Evolutionary conservation across 116 monocot species (phyloP).

Genomic region (Trichopus zeylanicus): DNA sequence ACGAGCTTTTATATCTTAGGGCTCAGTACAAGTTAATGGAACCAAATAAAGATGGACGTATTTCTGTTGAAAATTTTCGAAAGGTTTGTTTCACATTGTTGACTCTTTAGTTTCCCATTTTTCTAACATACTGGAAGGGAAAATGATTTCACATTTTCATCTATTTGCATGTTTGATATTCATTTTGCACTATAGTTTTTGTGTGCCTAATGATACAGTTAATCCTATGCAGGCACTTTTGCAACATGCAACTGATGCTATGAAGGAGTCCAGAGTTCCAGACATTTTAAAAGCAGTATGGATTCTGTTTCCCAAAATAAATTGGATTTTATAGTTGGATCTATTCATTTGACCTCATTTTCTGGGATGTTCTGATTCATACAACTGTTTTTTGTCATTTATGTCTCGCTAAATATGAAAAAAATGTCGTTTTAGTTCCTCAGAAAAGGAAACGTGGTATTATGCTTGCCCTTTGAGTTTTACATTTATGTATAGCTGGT

Average conservation of each 20-base stretch:
- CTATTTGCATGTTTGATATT: neutral
- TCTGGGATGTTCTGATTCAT: too few species aligned
- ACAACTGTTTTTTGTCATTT: too few species aligned
- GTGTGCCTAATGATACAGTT: neutral
- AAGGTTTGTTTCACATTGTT: conserved; percentile 25
- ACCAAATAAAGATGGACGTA: conserved; percentile 44
- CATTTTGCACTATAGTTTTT: neutral
- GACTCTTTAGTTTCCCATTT: neutral
- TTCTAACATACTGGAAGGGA: too few species aligned
- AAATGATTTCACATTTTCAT: neutral
- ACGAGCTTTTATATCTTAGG: conserved; percentile 48
- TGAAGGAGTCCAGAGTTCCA: conserved; percentile 49
- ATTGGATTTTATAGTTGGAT: neutral
- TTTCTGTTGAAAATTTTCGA: conserved; percentile 55
- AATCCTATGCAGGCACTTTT: conserved; percentile 37
- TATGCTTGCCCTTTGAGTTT: too few species aligned
- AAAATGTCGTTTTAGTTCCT: too few species aligned
- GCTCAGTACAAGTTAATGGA: conserved; percentile 40
- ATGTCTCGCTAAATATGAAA: too few species aligned
- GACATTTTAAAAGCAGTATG: conserved; percentile 50
- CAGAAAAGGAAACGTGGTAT: too few species aligned
- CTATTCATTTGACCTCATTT: neutral
- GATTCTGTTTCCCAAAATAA: neutral
- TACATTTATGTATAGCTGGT: too few species aligned
- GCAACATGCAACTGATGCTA: conserved; percentile 50